These are phyloP conservation scores for Earliella scabrosa DNA, from an alignment of 1,284 basidiomycete genomes.

Conservation along the genomic window DNA sequence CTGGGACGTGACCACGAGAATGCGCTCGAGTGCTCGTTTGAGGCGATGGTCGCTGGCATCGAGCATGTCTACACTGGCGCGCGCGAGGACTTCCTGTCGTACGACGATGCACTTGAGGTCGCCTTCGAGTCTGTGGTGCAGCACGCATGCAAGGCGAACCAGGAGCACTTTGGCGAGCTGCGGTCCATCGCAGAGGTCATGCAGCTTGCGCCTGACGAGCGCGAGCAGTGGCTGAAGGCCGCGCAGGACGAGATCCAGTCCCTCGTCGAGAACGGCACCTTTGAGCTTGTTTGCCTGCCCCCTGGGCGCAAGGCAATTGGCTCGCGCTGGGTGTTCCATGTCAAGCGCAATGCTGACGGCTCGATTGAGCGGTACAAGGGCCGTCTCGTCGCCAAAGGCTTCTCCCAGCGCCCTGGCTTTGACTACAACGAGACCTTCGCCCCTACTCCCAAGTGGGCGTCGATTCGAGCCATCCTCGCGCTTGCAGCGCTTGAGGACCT, in stretches of 20 bases:
- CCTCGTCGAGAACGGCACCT: slow-evolving; percentile 33
- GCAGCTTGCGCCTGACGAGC: too few species aligned
- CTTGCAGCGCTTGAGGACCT: slow-evolving; percentile 39
- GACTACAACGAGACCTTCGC: slow-evolving; percentile 47
- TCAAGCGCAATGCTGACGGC: slow-evolving; percentile 41
- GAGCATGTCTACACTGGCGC: slow-evolving; percentile 10
- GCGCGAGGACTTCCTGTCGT: background rate
- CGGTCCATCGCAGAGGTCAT: too few species aligned
- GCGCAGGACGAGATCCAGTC: too few species aligned
- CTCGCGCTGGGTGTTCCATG: slow-evolving; percentile 40
- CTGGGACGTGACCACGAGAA: slow-evolving; percentile 1
- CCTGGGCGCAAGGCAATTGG: slow-evolving; percentile 21
- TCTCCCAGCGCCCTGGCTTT: slow-evolving; percentile 43
- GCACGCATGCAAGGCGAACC: too few species aligned
- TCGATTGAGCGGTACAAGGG: slow-evolving; percentile 40
- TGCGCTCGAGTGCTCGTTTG: slow-evolving; percentile 4
- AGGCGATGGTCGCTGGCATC: slow-evolving; percentile 5
- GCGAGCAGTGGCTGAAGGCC: too few species aligned
- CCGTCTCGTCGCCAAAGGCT: slow-evolving; percentile 46
- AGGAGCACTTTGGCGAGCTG: too few species aligned
- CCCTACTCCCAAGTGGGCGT: slow-evolving; percentile 36
- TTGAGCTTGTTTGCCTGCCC: slow-evolving; percentile 27
- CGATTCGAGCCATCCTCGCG: slow-evolving; percentile 40
- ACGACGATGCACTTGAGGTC: background rate
- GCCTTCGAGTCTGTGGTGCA: too few species aligned